phyloP scores from a whole-genome alignment of 2,329 filamentous ascomycete species.

The Hypomyces perniciosus region DNA sequence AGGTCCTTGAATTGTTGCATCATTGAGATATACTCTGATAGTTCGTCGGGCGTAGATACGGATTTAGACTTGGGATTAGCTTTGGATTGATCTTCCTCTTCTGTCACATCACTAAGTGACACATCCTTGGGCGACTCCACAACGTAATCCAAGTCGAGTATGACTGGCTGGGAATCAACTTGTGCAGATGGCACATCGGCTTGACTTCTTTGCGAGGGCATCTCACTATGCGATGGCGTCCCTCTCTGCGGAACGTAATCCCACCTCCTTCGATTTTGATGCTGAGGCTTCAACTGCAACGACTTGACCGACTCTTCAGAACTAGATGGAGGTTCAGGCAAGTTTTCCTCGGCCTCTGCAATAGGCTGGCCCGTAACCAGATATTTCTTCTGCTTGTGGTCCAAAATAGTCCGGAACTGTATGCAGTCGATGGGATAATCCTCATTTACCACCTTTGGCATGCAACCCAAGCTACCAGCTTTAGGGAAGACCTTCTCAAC shows the following conservation, averaged over 20 bases:
- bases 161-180: conserved; percentile 22
- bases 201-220: conserved; percentile 23
- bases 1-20: conserved; percentile 55
- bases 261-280: conserved; percentile 31
- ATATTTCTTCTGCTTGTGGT: conserved; percentile 55
- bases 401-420: conserved; percentile 49
- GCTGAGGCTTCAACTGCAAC: conserved; percentile 43
- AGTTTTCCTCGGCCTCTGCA: not conserved
- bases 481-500: conserved; percentile 44
- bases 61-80: conserved; percentile 11
- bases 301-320: conserved; percentile 28
- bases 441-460: conserved; percentile 57
- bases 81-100: not conserved
- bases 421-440: conserved; percentile 65
- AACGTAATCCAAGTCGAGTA: conserved; percentile 18
- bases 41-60: conserved; percentile 39
- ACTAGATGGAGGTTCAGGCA: conserved; percentile 3
- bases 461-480: conserved; percentile 10
- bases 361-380: conserved; percentile 42
- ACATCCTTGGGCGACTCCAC: conserved; percentile 1
- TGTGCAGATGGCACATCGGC: conserved; percentile 7
- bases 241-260: conserved; percentile 32
- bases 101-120: not conserved
- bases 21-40: conserved; percentile 60
- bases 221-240: conserved; percentile 32